Base-by-base conservation (phyloP, 345 rosid genomes). In the Streptanthus diversifolius region DNA sequence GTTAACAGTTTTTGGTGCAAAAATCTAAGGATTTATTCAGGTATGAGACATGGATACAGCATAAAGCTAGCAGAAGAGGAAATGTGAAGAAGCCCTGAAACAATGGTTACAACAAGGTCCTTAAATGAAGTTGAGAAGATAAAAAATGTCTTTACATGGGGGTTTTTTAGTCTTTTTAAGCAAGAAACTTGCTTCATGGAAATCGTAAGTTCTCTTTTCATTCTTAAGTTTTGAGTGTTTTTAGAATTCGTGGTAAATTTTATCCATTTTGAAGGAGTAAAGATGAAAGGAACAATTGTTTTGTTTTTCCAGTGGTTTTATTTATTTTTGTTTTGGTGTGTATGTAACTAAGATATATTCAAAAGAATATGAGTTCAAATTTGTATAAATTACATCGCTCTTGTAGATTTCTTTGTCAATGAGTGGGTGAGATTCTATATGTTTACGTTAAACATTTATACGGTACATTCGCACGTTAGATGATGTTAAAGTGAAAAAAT, bases 11-110 rank as follows among this genome's bases (percentile, higher is more conserved):
- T 5, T 37, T 70, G 40, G 56, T 67, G 55, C 18, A 33, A 29
- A 27, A 43, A 68, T 51, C 36, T 58, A 32, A 73, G 41, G 32
- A 9, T 53, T 44, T 72, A 18, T 66, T 47, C 87, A 87, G 96
- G 86, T 72, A 76, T 82, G 79, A 91, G 83, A 72, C 85, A 70
- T 69, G 87, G 80, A 69, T 83, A 82, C 68, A 76, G 80, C 39
- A 72, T 83, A 77, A 90, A 84, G 84, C 85, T 83, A 27, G 74
- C 60, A 13, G 96, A 82, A 72, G 91, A 86, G 25, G 87, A 85
- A 70, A 64, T 77, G 2, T 85, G 79, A 88, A 69, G 36, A 33
- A 49, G 30, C 41, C 9, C 8, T 56, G 43, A 47, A 48, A 32
- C 27, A 56, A 43, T 1, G 56, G 51, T 39, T 40, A 22, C 30